Evolutionary conservation across 768 basidiomycete genomes (phyloP).

Genomic region (Lactarius hatsudake): DNA sequence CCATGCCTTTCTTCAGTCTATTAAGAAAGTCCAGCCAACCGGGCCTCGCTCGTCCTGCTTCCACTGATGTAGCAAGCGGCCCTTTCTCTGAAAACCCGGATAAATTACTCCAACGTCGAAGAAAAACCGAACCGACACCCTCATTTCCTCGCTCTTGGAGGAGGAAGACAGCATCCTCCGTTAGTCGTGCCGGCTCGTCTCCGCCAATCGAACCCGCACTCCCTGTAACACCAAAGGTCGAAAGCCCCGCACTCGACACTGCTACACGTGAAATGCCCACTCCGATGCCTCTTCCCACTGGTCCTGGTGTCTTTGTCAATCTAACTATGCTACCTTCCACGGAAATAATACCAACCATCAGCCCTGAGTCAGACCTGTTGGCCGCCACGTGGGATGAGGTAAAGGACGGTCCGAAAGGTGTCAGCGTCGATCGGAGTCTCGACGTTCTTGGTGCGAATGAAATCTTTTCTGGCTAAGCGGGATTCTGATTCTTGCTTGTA

Average conservation of each 20-base stretch:
- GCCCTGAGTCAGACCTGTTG: slow-evolving; percentile 2
- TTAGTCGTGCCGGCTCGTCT: neutral
- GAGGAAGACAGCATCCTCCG: neutral
- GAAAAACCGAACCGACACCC: neutral
- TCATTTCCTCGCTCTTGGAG: neutral
- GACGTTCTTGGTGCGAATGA: neutral
- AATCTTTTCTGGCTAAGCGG: neutral
- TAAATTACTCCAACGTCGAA: neutral
- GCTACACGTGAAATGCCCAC: neutral
- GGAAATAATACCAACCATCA: neutral
- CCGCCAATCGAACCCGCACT: neutral
- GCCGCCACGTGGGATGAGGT: neutral
- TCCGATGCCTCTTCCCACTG: neutral
- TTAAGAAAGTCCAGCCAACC: slow-evolving; percentile 7
- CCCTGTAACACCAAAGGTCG: neutral
- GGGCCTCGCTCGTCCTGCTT: neutral
- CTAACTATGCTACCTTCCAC: neutral
- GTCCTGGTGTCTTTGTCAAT: neutral
- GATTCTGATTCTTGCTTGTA: neutral
- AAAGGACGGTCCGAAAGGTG: neutral
- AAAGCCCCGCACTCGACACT: neutral
- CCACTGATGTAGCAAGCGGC: neutral
- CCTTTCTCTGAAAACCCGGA: neutral
- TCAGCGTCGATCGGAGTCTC: neutral
- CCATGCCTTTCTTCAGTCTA: slow-evolving; percentile 4